Conservation (phyloP, 2,329 filamentous ascomycete genomes). For the Colletotrichum tamarilloi region DNA sequence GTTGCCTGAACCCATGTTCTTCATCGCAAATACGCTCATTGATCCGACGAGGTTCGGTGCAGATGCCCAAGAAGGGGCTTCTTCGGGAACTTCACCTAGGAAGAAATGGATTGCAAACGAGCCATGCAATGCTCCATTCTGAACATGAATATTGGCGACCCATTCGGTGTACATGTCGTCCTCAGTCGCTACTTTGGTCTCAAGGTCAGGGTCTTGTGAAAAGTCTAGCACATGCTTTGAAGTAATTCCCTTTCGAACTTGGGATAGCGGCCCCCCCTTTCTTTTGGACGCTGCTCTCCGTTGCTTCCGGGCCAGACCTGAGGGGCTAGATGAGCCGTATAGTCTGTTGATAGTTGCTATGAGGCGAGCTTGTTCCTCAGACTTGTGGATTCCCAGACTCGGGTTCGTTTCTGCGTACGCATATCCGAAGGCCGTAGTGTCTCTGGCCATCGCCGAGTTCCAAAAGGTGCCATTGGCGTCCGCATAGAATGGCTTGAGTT, state of each 20-base stretch:
- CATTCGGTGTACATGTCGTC: constrained; percentile 69
- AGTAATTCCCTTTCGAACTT: constrained; percentile 34
- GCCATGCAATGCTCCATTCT: constrained; percentile 68
- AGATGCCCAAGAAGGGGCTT: constrained; percentile 61
- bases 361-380: constrained; percentile 54
- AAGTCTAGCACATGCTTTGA: constrained; percentile 3
- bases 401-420: constrained; percentile 73
- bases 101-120: constrained; percentile 76
- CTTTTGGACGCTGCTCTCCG: neutral
- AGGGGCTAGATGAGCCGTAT: constrained; percentile 48
- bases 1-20: constrained; percentile 44
- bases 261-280: neutral
- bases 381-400: constrained; percentile 46
- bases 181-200: neutral
- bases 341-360: constrained; percentile 65
- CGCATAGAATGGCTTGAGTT: constrained; percentile 75
- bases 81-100: constrained; percentile 63
- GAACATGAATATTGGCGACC: constrained; percentile 73
- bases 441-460: constrained; percentile 72
- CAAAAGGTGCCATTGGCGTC: constrained; percentile 71
- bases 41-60: constrained; percentile 70
- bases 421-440: constrained; percentile 75
- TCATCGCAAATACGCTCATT: constrained; percentile 65
- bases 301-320: constrained; percentile 29
- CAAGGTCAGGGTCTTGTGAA: constrained; percentile 1